Percentiles rank a stretch among this genome's conserved stretches.
Evolutionary conservation across 2,329 filamentous ascomycete genomes (phyloP).

Genomic region (Colletotrichum sublineola): DNA sequence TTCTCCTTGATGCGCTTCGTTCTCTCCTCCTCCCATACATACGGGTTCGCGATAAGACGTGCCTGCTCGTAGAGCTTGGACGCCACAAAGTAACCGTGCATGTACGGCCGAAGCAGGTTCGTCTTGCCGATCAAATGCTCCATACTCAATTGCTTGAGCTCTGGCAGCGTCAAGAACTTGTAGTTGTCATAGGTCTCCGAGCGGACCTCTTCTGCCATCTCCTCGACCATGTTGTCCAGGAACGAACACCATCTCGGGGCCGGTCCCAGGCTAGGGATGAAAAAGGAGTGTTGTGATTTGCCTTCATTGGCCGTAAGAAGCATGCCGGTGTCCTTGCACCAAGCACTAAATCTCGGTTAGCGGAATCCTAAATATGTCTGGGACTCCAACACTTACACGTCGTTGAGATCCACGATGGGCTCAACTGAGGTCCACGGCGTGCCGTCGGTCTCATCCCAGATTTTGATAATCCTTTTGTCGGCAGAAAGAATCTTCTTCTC

Average conservation of each 20-base stretch:
- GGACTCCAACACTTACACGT: constrained; percentile 64
- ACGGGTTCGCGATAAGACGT: constrained; percentile 90
- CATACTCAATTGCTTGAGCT: constrained; percentile 87
- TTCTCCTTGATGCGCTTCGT: constrained; percentile 93
- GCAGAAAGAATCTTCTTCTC: constrained; percentile 91
- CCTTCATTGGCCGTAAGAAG: constrained; percentile 97
- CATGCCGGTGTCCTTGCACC: constrained; percentile 94
- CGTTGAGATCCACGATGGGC: constrained; percentile 93
- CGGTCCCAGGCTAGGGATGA: constrained; percentile 92
- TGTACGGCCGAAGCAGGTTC: constrained; percentile 91
- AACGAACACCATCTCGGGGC: constrained; percentile 97
- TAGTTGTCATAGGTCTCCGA: constrained; percentile 97
- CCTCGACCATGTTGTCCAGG: constrained; percentile 96
- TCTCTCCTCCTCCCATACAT: constrained; percentile 92
- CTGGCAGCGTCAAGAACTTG: constrained; percentile 93
- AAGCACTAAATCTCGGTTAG: constrained; percentile 63
- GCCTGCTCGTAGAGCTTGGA: constrained; percentile 97
- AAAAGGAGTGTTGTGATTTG: constrained; percentile 93
- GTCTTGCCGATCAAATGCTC: constrained; percentile 92
- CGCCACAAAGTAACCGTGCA: constrained; percentile 99
- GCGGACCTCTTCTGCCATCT: constrained; percentile 89
- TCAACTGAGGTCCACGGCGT: constrained; percentile 96
- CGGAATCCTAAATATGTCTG: not conserved
- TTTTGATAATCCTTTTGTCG: constrained; percentile 96
- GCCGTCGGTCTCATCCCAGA: constrained; percentile 89